These are phyloP conservation scores for Vitis amurensis DNA, from an alignment of 164 flowering plant species.

Conservation along the genomic window DNA sequence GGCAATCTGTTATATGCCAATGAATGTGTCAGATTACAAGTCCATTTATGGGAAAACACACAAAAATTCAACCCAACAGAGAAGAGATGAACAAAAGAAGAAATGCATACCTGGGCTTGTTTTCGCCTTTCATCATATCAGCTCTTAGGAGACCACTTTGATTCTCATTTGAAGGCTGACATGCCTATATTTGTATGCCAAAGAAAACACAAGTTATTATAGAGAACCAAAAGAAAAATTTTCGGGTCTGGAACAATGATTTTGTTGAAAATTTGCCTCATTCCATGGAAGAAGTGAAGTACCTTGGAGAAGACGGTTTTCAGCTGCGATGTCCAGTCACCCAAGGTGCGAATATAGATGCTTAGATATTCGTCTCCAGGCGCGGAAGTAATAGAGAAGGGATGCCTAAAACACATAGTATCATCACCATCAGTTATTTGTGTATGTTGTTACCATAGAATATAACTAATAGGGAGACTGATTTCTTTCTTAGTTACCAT, in stretches of 20 bases:
- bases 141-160: conserved; percentile 69
- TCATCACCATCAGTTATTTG: background rate
- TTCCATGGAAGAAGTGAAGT: background rate
- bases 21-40: too few relatives aligned
- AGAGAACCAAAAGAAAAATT: too few relatives aligned
- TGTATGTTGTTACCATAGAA: too few relatives aligned
- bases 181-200: conserved; percentile 33
- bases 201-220: background rate
- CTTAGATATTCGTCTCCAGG: conserved; percentile 70
- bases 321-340: conserved; percentile 73
- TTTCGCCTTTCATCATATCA: conserved; percentile 31
- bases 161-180: conserved; percentile 46
- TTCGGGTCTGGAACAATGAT: too few relatives aligned
- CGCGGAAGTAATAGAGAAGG: conserved; percentile 76
- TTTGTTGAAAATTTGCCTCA: too few relatives aligned
- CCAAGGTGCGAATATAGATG: conserved; percentile 58
- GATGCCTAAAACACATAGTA: conserved; percentile 44
- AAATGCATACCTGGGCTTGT: conserved; percentile 19
- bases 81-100: background rate
- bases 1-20: conserved; percentile 37
- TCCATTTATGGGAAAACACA: too few relatives aligned
- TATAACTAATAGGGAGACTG: too few relatives aligned
- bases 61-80: too few relatives aligned
- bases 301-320: conserved; percentile 56
- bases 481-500: conserved; percentile 23